phyloP scores from a whole-genome alignment of 495 filamentous ascomycete genomes.

The Tuber melanosporum region DNA sequence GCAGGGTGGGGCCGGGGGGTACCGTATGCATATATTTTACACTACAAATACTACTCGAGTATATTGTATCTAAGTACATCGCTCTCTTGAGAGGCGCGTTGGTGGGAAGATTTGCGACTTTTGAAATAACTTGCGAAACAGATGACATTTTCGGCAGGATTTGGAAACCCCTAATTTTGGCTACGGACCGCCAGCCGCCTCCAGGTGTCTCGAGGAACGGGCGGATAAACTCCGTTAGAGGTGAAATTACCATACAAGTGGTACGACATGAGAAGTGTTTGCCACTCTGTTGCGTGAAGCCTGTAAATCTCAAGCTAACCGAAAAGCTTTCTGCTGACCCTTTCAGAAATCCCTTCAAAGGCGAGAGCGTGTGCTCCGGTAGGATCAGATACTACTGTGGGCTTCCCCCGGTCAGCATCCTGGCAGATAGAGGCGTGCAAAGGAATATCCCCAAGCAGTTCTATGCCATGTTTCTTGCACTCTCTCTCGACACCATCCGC shows the following conservation, averaged over 20 bases:
- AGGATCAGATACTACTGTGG: slow-evolving; percentile 82
- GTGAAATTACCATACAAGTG: background rate
- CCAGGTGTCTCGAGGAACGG: background rate
- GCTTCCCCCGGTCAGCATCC: slow-evolving; percentile 81
- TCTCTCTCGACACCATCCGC: slow-evolving; percentile 50
- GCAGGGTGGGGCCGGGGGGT: background rate
- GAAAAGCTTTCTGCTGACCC: slow-evolving; percentile 50
- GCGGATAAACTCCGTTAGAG: background rate
- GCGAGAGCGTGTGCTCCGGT: slow-evolving; percentile 61
- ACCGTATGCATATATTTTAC: background rate
- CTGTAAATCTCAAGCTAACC: background rate
- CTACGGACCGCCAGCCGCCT: background rate
- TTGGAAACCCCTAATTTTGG: background rate
- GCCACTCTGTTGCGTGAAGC: background rate
- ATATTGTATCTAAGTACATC: background rate
- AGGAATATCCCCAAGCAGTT: slow-evolving; percentile 81
- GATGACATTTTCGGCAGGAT: background rate
- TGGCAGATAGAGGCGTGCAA: slow-evolving; percentile 79
- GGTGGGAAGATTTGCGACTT: background rate
- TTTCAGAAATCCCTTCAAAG: slow-evolving; percentile 64
- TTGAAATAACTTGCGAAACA: background rate
- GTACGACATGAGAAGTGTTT: background rate
- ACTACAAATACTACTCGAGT: too few relatives aligned
- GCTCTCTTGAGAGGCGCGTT: background rate
- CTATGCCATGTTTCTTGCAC: slow-evolving; percentile 60